phyloP scores from a whole-genome alignment of 179 eudicot species.

The Vitellaria paradoxa region DNA sequence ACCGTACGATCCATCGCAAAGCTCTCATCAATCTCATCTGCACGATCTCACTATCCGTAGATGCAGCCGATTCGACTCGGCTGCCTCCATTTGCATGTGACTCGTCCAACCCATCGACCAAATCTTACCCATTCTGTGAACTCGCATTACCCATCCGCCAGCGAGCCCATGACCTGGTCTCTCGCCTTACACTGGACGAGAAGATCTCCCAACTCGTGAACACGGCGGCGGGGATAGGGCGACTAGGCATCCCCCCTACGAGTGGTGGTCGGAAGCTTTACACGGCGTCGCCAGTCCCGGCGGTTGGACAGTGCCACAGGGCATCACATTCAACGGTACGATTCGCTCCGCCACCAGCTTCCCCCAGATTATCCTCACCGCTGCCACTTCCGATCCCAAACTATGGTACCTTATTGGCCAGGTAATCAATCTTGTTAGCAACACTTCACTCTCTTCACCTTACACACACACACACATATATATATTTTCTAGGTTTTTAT shows the following conservation, averaged over 20 bases:
- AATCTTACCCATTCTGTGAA: constrained; percentile 41
- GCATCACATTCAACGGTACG: constrained; percentile 4
- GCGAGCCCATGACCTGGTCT: constrained; percentile 54
- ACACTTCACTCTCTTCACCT: no score
- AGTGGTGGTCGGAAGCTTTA: constrained; percentile 95
- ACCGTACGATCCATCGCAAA: neutral
- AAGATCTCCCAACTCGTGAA: constrained; percentile 63
- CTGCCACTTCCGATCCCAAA: neutral
- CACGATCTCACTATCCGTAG: neutral
- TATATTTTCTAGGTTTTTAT: no score
- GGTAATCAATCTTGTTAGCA: neutral
- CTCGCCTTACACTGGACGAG: constrained; percentile 62
- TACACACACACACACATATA: no score
- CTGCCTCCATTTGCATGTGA: constrained; percentile 55
- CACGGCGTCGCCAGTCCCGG: constrained; percentile 76
- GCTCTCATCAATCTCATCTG: neutral
- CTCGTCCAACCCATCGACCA: constrained; percentile 35
- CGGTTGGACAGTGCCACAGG: constrained; percentile 8
- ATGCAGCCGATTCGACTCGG: constrained; percentile 16
- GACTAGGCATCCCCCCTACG: constrained; percentile 74
- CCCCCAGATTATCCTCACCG: constrained; percentile 9
- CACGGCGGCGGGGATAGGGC: constrained; percentile 51
- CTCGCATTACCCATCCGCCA: constrained; percentile 21
- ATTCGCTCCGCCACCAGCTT: constrained; percentile 17
- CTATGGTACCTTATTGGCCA: constrained; percentile 15